Conservation (phyloP, 768 basidiomycete genomes). For the Boletus huronensis region DNA sequence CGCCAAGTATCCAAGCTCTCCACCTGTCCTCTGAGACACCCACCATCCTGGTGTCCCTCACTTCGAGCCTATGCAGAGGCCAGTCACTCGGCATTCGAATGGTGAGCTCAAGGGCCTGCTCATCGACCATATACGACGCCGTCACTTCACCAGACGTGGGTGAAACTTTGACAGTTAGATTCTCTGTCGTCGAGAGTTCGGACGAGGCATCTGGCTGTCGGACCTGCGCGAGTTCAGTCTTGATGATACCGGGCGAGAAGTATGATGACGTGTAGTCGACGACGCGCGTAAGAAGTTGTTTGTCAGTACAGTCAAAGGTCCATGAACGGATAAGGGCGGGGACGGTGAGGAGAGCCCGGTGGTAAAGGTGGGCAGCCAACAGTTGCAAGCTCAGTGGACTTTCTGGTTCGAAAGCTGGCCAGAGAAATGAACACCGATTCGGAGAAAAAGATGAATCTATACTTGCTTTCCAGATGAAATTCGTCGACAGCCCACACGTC, state of each 20-base stretch:
- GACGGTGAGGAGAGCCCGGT: slow-evolving; percentile 77
- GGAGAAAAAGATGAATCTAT: background rate
- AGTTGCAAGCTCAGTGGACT: slow-evolving; percentile 53
- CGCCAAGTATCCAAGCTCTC: slow-evolving; percentile 90
- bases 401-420: slow-evolving; percentile 55
- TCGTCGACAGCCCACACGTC: slow-evolving; percentile 84
- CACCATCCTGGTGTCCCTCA: slow-evolving; percentile 78
- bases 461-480: slow-evolving; percentile 70
- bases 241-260: slow-evolving; percentile 88
- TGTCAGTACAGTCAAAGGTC: slow-evolving; percentile 86
- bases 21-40: slow-evolving; percentile 89
- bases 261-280: slow-evolving; percentile 74
- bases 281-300: slow-evolving; percentile 75
- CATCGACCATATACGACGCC: slow-evolving; percentile 85
- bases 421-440: background rate
- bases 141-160: slow-evolving; percentile 74
- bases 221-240: slow-evolving; percentile 74
- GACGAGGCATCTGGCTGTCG: slow-evolving; percentile 49
- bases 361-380: slow-evolving; percentile 84
- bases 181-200: slow-evolving; percentile 66
- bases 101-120: slow-evolving; percentile 87
- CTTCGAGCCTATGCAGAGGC: slow-evolving; percentile 84
- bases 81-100: slow-evolving; percentile 86
- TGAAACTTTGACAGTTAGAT: slow-evolving; percentile 75
- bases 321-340: slow-evolving; percentile 84